Percentiles rank a stretch among this genome's conserved stretches.
Conservation (phyloP, 768 basidiomycete species). For the Suillus subalutaceus region DNA sequence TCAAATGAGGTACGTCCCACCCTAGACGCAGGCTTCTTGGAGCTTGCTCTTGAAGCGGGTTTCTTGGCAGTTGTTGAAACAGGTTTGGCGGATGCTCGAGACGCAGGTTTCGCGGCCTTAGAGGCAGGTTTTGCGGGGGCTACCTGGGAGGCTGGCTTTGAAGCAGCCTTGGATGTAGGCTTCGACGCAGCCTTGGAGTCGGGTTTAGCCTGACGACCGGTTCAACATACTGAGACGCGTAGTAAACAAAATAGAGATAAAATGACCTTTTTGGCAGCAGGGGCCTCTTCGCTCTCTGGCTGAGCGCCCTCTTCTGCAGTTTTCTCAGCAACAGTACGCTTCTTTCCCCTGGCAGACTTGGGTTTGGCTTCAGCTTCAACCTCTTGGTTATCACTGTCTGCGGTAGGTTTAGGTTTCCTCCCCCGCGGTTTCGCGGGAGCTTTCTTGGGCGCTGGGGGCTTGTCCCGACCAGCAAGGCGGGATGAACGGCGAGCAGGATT, state of each 20-base stretch:
- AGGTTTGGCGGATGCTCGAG: constrained; percentile 44
- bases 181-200: constrained; percentile 40
- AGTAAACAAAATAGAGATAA: constrained; percentile 10
- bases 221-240: constrained; percentile 7
- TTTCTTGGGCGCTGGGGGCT: constrained; percentile 54
- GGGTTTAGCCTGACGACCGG: constrained; percentile 40
- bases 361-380: constrained; percentile 46
- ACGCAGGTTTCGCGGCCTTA: constrained; percentile 42
- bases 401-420: constrained; percentile 42
- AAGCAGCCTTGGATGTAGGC: constrained; percentile 40
- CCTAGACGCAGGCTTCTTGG: constrained; percentile 70
- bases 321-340: constrained; percentile 49
- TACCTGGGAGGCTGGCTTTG: constrained; percentile 44
- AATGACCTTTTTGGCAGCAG: constrained; percentile 67
- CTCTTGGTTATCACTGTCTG: constrained; percentile 39
- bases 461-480: constrained; percentile 75
- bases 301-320: constrained; percentile 39
- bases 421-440: constrained; percentile 63
- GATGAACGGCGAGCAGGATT: constrained; percentile 68
- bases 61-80: constrained; percentile 49
- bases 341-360: constrained; percentile 54
- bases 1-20: constrained; percentile 29
- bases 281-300: constrained; percentile 45
- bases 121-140: constrained; percentile 44
- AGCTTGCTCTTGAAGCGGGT: constrained; percentile 59